Conservation (phyloP, 2,329 filamentous ascomycete genomes). For the Fusarium ambrosium region DNA sequence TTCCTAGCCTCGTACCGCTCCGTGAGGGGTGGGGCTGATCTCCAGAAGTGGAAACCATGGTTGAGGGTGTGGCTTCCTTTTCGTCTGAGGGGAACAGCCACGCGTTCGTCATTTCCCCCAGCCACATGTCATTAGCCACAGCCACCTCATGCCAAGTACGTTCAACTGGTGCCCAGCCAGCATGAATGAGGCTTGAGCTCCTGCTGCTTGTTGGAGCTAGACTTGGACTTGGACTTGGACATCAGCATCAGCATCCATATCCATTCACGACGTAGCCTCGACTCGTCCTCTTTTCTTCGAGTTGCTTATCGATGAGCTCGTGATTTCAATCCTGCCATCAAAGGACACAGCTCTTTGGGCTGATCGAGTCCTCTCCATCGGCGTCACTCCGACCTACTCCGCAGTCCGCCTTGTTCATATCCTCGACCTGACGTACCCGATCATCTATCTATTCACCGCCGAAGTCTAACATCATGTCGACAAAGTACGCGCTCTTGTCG, state of each 20-base stretch:
- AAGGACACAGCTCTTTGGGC: conserved; percentile 25
- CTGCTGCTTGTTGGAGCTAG: conserved; percentile 21
- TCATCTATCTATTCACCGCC: conserved; percentile 14
- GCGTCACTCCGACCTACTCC: conserved; percentile 28
- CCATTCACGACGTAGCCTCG: conserved; percentile 1
- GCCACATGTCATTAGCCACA: conserved; percentile 10
- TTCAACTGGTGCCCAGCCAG: conserved; percentile 24
- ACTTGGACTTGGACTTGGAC: not conserved
- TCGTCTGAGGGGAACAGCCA: conserved; percentile 20
- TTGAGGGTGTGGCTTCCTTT: not conserved
- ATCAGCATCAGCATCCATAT: conserved; percentile 25
- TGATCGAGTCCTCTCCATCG: conserved; percentile 11
- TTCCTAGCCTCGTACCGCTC: conserved; percentile 14
- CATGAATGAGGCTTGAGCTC: conserved; percentile 28
- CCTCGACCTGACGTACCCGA: conserved; percentile 17
- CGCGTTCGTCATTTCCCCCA: conserved; percentile 33
- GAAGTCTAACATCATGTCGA: conserved; percentile 55
- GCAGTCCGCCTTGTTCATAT: conserved; percentile 19
- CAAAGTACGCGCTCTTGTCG: conserved; percentile 89
- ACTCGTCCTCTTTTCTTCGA: conserved; percentile 7
- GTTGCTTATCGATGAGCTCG: conserved; percentile 19
- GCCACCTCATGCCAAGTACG: conserved; percentile 5
- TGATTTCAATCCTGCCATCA: conserved; percentile 8
- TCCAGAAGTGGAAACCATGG: not conserved
- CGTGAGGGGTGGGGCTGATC: conserved; percentile 10